phyloP scores from a whole-genome alignment of 2,329 filamentous ascomycete species.

The Tolypocladium guangdongense region DNA sequence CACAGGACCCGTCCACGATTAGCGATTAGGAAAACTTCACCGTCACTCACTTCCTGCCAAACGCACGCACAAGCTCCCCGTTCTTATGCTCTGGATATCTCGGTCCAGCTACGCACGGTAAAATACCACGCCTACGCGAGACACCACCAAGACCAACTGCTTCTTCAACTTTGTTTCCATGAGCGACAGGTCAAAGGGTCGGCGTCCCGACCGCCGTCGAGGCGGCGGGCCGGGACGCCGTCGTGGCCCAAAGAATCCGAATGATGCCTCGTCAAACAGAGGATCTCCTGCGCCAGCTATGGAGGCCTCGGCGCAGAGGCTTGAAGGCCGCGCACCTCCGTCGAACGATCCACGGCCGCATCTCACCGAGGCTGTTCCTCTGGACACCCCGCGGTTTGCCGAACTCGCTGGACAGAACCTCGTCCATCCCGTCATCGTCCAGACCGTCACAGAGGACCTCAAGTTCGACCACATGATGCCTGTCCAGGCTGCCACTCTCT shows the following conservation, averaged over 20 bases:
- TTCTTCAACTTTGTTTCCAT: not conserved
- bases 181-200: not conserved
- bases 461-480: constrained; percentile 43
- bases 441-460: constrained; percentile 37
- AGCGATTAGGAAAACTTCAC: not conserved
- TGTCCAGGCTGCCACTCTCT: constrained; percentile 41
- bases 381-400: constrained; percentile 34
- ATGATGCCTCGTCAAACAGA: not conserved
- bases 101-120: not conserved
- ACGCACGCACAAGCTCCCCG: not conserved
- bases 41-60: not conserved
- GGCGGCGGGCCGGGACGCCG: not conserved
- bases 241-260: not conserved
- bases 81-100: not conserved
- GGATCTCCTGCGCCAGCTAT: not conserved
- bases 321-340: too few relatives aligned
- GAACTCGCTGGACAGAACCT: constrained; percentile 29
- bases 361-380: constrained; percentile 20
- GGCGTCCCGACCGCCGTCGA: not conserved
- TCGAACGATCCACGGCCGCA: constrained; percentile 1
- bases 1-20: too few relatives aligned
- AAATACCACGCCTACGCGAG: too few relatives aligned
- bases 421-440: constrained; percentile 34
- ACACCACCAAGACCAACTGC: not conserved
- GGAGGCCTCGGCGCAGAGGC: not conserved